Conservation (phyloP, 805 yeast genomes). For the Clavispora fructus region DNA sequence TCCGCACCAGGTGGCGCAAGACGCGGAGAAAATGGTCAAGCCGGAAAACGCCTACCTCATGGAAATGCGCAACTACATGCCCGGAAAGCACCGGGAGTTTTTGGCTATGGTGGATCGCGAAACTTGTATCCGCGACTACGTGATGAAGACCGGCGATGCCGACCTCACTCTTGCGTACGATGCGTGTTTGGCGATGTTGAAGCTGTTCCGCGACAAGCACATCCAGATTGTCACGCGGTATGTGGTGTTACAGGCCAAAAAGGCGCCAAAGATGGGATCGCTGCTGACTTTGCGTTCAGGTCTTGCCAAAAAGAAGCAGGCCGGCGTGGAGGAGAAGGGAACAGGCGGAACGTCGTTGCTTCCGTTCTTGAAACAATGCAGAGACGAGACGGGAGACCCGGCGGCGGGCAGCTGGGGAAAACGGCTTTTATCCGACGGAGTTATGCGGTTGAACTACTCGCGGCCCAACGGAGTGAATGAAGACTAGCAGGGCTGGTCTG, state of each 20-base stretch:
- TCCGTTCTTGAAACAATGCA: slow-evolving; percentile 89
- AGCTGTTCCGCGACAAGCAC: slow-evolving; percentile 86
- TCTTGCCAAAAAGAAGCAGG: slow-evolving; percentile 46
- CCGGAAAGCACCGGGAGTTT: slow-evolving; percentile 76
- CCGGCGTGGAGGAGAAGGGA: slow-evolving; percentile 60
- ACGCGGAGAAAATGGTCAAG: slow-evolving; percentile 11
- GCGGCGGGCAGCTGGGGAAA: slow-evolving; percentile 94
- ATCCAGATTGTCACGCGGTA: slow-evolving; percentile 89
- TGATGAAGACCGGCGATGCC: slow-evolving; percentile 41
- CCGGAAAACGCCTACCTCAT: slow-evolving; percentile 49
- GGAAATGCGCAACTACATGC: slow-evolving; percentile 90
- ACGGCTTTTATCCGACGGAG: slow-evolving; percentile 57
- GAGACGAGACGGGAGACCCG: slow-evolving; percentile 92
- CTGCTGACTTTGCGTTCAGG: slow-evolving; percentile 61
- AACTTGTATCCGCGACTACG: slow-evolving; percentile 62
- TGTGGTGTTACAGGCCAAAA: slow-evolving; percentile 72
- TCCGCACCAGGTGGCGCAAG: slow-evolving; percentile 13
- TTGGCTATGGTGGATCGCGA: slow-evolving; percentile 53
- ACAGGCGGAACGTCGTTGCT: slow-evolving; percentile 92
- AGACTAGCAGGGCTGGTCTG: slow-evolving; percentile 17
- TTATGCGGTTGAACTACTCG: slow-evolving; percentile 37
- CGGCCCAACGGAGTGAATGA: slow-evolving; percentile 38
- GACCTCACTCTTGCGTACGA: slow-evolving; percentile 73
- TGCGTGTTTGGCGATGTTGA: slow-evolving; percentile 83
- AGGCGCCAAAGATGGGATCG: slow-evolving; percentile 48